Evolutionary conservation across 495 filamentous ascomycete genomes (phyloP), one percentile per base, ranked within the genome.

Genomic region (Pseudotulostoma volvatum): DNA sequence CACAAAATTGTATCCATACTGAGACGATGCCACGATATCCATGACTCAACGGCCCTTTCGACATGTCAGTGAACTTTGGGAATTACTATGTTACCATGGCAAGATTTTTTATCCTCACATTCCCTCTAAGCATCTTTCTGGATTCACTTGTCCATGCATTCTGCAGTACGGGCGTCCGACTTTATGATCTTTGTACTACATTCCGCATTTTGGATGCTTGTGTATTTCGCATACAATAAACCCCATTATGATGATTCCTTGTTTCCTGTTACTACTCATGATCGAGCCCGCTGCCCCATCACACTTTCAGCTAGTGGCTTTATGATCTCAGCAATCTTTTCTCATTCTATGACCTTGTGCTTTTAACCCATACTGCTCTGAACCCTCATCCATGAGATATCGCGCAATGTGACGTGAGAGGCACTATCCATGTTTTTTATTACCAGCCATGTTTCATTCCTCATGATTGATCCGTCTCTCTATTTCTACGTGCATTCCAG

Each of bases 1-100:
- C 41, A 44, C 46, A 48, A 48, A 50, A 45, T 35, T 66, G 63
- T 66, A 66, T 55, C 50, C 58, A 59, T 63, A 63, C 40, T 54
- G 51, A 50, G 39, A 66, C 43, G 63, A 66, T 55, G 55, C 50
- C 42, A 66, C 54, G 63, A 66, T 55, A 42, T 50, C 58, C 46
- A 64, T 55, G 61, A 67, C 43, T 63, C 57, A 41, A 65, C 59
- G 61, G 54, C 54, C 52, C 46, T 34, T 42, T 41, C 48, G 48
- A 54, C 47, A 53, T 52, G 56, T 53, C 56, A 60, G 44, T 47
- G 44, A 49, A 45, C 43, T 49, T 42, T 45, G 55, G 47, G 40
- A 40, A 38, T 38, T 21, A 54, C 48, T 49, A 47, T 43, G 46
- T 48, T 60, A 52, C 49, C 49, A 55, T 51, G 40, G 44, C 54